Conservation (phyloP, 2,329 filamentous ascomycete species). For the Xylaria sp. region DNA sequence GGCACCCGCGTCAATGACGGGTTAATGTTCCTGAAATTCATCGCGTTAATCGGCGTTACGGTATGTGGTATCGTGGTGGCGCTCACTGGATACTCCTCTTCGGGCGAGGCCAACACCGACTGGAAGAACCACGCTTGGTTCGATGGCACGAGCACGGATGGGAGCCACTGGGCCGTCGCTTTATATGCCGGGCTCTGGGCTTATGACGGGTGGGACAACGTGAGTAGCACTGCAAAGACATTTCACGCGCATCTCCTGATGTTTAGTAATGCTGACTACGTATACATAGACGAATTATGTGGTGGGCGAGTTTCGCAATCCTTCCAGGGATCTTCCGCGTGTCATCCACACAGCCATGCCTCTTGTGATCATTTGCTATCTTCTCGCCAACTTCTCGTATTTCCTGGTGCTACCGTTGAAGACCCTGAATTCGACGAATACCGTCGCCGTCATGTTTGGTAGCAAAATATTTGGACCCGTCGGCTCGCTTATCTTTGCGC, state of each 20-base stretch:
- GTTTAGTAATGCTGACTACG: conserved; percentile 31
- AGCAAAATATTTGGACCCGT: conserved; percentile 83
- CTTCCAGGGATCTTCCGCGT: conserved; percentile 83
- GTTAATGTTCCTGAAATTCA: conserved; percentile 97
- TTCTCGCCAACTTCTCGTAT: conserved; percentile 90
- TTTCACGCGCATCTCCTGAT: not conserved
- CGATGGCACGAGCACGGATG: conserved; percentile 75
- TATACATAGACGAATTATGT: conserved; percentile 85
- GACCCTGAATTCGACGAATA: conserved; percentile 85
- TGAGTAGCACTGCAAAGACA: conserved; percentile 49
- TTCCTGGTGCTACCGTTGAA: conserved; percentile 86
- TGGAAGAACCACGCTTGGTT: conserved; percentile 94
- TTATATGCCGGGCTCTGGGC: conserved; percentile 96
- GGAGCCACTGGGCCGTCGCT: conserved; percentile 89
- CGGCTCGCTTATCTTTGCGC: conserved; percentile 80
- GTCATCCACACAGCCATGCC: conserved; percentile 98
- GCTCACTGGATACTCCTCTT: conserved; percentile 77
- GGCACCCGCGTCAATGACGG: conserved; percentile 86
- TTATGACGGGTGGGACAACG: conserved; percentile 98
- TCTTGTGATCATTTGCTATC: conserved; percentile 85
- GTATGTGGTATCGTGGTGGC: conserved; percentile 89
- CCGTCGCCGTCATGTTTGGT: conserved; percentile 94
- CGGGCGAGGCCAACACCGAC: conserved; percentile 74
- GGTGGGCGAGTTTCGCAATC: conserved; percentile 93
- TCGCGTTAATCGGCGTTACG: conserved; percentile 84